phyloP scores from a whole-genome alignment of 2,329 filamentous ascomycete genomes.

The Bipolaris cookei region DNA sequence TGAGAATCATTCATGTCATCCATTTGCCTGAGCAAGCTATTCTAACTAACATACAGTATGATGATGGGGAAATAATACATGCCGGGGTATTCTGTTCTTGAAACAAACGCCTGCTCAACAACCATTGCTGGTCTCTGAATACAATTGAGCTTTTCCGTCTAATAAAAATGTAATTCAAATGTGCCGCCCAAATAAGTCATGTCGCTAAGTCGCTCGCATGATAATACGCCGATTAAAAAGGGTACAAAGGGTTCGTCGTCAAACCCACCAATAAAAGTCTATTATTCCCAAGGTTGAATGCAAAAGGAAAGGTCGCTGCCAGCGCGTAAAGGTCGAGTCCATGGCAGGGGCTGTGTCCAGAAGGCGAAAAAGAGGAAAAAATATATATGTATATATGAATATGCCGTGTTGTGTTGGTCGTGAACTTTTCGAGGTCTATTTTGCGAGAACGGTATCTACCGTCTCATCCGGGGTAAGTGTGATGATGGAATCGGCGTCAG shows the following conservation, averaged over 20 bases:
- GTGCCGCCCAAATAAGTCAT: constrained; percentile 17
- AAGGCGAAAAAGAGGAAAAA: constrained; percentile 9
- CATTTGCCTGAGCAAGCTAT: constrained; percentile 17
- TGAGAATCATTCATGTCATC: constrained; percentile 7
- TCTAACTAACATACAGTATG: constrained; percentile 15
- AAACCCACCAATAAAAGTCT: constrained; percentile 16
- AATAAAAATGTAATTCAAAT: constrained; percentile 22
- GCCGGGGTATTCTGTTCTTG: constrained; percentile 35
- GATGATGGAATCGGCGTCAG: constrained; percentile 42
- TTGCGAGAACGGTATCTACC: constrained; percentile 39
- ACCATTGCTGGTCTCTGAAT: constrained; percentile 27
- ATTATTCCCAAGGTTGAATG: constrained; percentile 16
- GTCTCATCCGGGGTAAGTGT: constrained; percentile 43
- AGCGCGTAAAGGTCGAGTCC: constrained; percentile 15
- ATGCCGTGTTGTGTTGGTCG: constrained; percentile 21
- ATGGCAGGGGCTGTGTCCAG: constrained; percentile 6
- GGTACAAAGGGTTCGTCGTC: constrained; percentile 1
- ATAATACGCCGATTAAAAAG: constrained; percentile 21
- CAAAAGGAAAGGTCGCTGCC: constrained; percentile 20
- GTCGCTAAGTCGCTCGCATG: constrained; percentile 17
- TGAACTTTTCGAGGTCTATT: constrained; percentile 32
- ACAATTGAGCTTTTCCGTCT: constrained; percentile 27
- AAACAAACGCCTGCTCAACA: constrained; percentile 34
- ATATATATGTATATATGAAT: constrained; percentile 1
- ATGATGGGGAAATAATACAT: constrained; percentile 19